phyloP scores from a whole-genome alignment of 306 rosid species.

The Styphnolobium japonicum region DNA sequence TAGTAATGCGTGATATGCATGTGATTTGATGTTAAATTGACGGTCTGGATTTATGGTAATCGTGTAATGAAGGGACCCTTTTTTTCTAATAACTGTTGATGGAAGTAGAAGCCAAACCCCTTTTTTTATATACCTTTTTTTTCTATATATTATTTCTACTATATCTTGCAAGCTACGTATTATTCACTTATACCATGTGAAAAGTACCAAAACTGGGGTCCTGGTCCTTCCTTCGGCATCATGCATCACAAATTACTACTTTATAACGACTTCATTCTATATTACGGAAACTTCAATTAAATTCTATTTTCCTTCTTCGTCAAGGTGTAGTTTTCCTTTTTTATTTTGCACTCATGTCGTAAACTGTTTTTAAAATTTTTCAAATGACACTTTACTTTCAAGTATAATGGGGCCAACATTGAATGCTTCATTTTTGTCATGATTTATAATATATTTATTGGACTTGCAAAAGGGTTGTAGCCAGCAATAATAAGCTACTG shows the following conservation, averaged over 20 bases:
- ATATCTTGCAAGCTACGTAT: conserved; percentile 58
- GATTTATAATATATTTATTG: conserved; percentile 20
- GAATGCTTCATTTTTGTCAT: conserved; percentile 31
- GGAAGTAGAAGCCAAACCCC: conserved; percentile 12
- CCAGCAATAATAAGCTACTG: conserved; percentile 24
- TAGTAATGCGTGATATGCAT: conserved; percentile 8
- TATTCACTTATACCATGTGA: conserved; percentile 37
- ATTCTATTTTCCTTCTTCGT: conserved; percentile 24
- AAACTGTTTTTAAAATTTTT: neutral
- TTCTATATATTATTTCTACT: neutral
- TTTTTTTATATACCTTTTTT: neutral
- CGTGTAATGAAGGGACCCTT: neutral
- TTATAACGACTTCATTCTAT: conserved; percentile 10
- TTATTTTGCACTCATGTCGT: conserved; percentile 22
- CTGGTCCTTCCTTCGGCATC: conserved; percentile 27
- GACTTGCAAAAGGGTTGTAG: conserved; percentile 13
- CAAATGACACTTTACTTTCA: conserved; percentile 35
- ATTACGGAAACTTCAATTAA: conserved; percentile 15
- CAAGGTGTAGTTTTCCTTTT: conserved; percentile 18
- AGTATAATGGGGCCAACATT: conserved; percentile 43
- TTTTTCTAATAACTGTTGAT: conserved; percentile 20
- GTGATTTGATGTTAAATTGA: conserved; percentile 29
- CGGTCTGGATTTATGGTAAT: conserved; percentile 17
- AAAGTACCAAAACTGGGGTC: conserved; percentile 35
- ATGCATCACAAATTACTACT: conserved; percentile 18